Percentiles rank a stretch among this genome's conserved stretches.
phyloP scores from a whole-genome alignment of 345 rosid genomes.

The Diplotaxis tenuifolia region DNA sequence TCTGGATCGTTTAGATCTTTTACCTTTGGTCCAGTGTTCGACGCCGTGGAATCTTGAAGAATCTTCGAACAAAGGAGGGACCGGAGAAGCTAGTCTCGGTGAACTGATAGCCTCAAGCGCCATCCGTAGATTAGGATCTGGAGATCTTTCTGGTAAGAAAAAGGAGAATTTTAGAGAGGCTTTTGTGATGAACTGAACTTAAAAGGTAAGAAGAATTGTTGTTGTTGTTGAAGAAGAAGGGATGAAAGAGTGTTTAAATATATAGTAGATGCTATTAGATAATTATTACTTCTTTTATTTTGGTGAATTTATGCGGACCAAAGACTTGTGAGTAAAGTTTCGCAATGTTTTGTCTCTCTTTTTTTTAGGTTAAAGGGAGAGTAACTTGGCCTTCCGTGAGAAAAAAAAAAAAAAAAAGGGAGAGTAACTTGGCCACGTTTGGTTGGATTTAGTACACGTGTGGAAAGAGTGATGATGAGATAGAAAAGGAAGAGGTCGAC shows the following conservation, averaged over 20 bases:
- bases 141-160: neutral
- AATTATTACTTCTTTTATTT: neutral
- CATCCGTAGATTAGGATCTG: conserved; percentile 21
- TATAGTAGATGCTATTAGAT: conserved; percentile 32
- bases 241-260: neutral
- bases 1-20: conserved; percentile 50
- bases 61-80: conserved; percentile 13
- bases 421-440: conserved; percentile 28
- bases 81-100: conserved; percentile 35
- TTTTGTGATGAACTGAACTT: neutral
- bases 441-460: conserved; percentile 35
- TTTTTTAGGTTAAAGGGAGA: neutral
- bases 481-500: conserved; percentile 26
- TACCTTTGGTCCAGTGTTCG: conserved; percentile 48
- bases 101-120: conserved; percentile 53
- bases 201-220: neutral
- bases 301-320: conserved; percentile 10
- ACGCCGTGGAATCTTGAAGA: conserved; percentile 34
- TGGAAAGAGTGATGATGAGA: conserved; percentile 21
- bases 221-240: conserved; percentile 25
- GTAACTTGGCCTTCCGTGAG: conserved; percentile 23
- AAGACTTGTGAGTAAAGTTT: conserved; percentile 19
- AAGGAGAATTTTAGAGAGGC: neutral
- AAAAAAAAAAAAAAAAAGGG: too few relatives aligned
- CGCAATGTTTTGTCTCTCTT: neutral